Percentiles rank a stretch among this genome's conserved stretches.
phyloP scores from a whole-genome alignment of 2,329 filamentous ascomycete species.

The Ascomycota sp. region DNA sequence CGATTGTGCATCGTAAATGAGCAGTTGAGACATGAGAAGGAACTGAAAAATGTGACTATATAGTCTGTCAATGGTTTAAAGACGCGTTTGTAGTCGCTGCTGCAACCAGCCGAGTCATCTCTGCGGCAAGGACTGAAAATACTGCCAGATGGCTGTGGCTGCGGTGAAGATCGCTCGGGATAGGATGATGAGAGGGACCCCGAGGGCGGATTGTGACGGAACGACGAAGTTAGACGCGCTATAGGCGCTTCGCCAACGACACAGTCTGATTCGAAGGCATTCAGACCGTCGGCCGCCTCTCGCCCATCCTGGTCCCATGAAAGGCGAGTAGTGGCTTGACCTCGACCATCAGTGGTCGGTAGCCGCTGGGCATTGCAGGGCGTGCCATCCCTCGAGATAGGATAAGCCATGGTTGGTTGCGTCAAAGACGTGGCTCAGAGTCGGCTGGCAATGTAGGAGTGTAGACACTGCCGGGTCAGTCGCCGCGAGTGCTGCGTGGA shows the following conservation, averaged over 20 bases:
- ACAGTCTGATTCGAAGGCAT: conserved; percentile 5
- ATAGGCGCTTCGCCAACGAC: conserved; percentile 19
- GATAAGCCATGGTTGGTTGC: conserved; percentile 2
- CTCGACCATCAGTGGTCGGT: conserved; percentile 1
- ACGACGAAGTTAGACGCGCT: conserved; percentile 13
- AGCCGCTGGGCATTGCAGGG: conserved; percentile 2
- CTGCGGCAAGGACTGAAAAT: conserved; percentile 3
- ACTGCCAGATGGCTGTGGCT: conserved; percentile 4
- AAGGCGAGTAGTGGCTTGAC: neutral
- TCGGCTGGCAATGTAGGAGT: conserved; percentile 10
- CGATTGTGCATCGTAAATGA: conserved; percentile 43
- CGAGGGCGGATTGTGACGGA: conserved; percentile 4
- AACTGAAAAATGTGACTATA: conserved; percentile 45
- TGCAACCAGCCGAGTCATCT: conserved; percentile 4
- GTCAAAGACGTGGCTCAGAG: conserved; percentile 3
- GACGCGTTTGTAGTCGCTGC: conserved; percentile 30
- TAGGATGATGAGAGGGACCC: conserved; percentile 26
- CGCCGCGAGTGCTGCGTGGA: conserved; percentile 14
- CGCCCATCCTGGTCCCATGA: neutral
- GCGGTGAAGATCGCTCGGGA: conserved; percentile 15
- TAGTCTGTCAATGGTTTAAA: conserved; percentile 68
- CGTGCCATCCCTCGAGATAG: neutral
- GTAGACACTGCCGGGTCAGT: conserved; percentile 14
- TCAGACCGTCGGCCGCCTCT: neutral
- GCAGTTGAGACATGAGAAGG: conserved; percentile 51